Percentiles rank a stretch among this genome's conserved stretches.
phyloP scores from a whole-genome alignment of 345 rosid species.

The Gossypium thurberi region DNA sequence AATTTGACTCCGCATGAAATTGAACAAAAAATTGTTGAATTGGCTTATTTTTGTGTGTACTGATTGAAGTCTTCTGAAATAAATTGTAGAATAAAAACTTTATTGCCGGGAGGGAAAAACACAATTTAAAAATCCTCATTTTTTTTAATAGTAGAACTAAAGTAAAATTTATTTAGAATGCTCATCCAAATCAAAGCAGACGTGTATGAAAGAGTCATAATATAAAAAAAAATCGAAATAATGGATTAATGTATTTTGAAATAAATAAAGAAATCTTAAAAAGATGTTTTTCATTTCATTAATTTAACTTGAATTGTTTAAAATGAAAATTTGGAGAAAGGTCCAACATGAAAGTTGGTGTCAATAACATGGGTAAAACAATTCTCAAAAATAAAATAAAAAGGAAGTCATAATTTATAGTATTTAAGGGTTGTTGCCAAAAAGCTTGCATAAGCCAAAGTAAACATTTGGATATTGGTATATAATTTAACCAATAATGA shows the following conservation, averaged over 20 bases:
- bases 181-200: rapidly evolving
- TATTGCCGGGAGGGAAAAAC: not conserved
- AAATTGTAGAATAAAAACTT: not conserved
- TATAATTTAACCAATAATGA: not conserved
- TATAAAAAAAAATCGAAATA: too few species aligned
- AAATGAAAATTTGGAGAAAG: too few species aligned
- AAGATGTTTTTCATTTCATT: too few species aligned
- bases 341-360: too few species aligned
- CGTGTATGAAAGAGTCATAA: too few species aligned
- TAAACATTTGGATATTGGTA: not conserved
- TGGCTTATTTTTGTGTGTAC: not conserved
- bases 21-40: not conserved
- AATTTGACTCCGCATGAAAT: too few species aligned
- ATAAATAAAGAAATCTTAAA: too few species aligned
- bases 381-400: not conserved
- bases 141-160: not conserved
- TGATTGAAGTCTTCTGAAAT: not conserved
- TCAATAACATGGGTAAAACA: too few species aligned
- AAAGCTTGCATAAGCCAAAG: not conserved
- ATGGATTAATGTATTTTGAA: too few species aligned
- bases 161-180: too few species aligned
- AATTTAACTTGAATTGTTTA: too few species aligned
- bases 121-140: not conserved
- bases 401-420: too few species aligned
- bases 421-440: not conserved